A percentile compares a stretch with the other conserved stretches of the same genome.
phyloP scores from a whole-genome alignment of 306 rosid species.

The Acacia acuminata region DNA sequence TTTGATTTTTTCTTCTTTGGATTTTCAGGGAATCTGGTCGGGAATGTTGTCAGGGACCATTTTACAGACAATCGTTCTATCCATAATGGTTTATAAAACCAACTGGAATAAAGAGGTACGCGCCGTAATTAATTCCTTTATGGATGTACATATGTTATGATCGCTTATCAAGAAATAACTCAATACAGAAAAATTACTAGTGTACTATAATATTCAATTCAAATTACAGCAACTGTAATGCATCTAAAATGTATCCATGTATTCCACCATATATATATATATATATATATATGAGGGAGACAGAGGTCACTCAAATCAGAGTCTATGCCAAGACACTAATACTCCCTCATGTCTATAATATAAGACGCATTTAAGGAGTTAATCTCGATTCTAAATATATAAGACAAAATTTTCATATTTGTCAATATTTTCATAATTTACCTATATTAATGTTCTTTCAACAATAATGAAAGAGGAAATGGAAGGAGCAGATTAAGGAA shows the following conservation, averaged over 20 bases:
- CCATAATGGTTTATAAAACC: slow-evolving; percentile 47
- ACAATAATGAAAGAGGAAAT: too few relatives aligned
- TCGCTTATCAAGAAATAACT: not conserved
- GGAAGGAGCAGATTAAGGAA: too few relatives aligned
- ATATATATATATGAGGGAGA: too few relatives aligned
- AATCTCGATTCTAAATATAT: too few relatives aligned
- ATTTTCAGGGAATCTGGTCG: slow-evolving; percentile 63
- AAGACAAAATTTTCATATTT: too few relatives aligned
- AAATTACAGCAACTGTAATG: not conserved
- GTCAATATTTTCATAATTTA: too few relatives aligned
- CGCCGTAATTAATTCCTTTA: not conserved
- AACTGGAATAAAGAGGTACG: slow-evolving; percentile 64
- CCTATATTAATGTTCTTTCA: too few relatives aligned
- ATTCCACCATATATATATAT: not conserved
- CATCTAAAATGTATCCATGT: not conserved
- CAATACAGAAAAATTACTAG: not conserved
- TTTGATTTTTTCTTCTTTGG: too few relatives aligned
- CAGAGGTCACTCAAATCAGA: too few relatives aligned
- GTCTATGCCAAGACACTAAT: too few relatives aligned
- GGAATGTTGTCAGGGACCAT: slow-evolving; percentile 67
- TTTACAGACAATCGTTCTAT: slow-evolving; percentile 57
- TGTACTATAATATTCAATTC: not conserved
- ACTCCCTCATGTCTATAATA: too few relatives aligned
- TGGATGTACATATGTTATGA: not conserved
- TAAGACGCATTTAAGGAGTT: too few relatives aligned